Conservation (phyloP, 1,284 basidiomycete species). For the Apiotrichum domesticum region DNA sequence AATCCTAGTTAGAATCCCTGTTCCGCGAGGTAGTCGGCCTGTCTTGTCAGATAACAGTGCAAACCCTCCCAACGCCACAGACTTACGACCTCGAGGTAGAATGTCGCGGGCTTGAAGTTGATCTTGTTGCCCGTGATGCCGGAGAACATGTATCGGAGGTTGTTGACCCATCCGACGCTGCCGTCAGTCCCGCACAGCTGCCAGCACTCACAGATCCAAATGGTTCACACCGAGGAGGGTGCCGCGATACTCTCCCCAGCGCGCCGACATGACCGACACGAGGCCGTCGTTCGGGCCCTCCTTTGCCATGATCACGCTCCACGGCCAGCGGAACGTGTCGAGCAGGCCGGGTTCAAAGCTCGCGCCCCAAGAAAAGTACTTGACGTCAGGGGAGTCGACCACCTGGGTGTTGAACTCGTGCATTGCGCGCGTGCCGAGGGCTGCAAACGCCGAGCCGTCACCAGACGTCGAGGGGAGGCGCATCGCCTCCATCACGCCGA, state of each 20-base stretch:
- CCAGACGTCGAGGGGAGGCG: constrained; percentile 70
- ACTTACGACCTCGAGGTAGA: constrained; percentile 69
- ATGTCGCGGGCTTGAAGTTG: constrained; percentile 78
- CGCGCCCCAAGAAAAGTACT: constrained; percentile 92
- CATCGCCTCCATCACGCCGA: constrained; percentile 55
- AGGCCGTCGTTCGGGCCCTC: constrained; percentile 94
- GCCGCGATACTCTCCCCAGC: constrained; percentile 70
- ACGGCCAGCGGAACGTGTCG: constrained; percentile 80
- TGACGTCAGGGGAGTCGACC: constrained; percentile 66
- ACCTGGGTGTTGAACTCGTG: constrained; percentile 77
- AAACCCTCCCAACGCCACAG: too few species aligned
- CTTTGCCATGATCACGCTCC: constrained; percentile 74
- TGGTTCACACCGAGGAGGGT: constrained; percentile 88
- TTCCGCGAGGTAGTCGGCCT: constrained; percentile 45
- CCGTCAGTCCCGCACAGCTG: not conserved
- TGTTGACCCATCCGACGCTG: constrained; percentile 50
- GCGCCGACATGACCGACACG: constrained; percentile 79
- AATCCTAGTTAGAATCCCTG: constrained; percentile 32
- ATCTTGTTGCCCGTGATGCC: constrained; percentile 81
- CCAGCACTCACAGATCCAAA: constrained; percentile 61
- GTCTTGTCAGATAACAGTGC: not conserved
- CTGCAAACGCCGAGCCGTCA: constrained; percentile 85
- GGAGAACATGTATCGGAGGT: constrained; percentile 70
- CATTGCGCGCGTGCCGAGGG: constrained; percentile 80
- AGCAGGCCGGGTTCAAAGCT: constrained; percentile 77